Evolutionary conservation across 306 rosid species (phyloP).

Genomic region (Malus sieversii): DNA sequence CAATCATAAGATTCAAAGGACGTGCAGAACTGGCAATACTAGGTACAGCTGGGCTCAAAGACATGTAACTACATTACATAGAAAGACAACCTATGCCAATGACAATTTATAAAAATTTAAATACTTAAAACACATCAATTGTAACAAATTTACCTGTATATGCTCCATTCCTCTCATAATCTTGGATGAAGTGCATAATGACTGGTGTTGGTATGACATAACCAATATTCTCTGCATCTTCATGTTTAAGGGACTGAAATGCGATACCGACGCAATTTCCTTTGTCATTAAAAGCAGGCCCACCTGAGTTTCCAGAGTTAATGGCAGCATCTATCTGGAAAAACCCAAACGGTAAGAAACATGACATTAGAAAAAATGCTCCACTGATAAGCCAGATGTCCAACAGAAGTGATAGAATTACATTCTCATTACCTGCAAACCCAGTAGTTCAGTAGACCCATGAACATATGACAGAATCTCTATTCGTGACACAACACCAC

Average conservation of each 20-base stretch:
- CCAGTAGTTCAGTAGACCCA: constrained; percentile 93
- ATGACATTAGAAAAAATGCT: not conserved
- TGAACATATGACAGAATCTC: constrained; percentile 94
- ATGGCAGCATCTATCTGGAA: constrained; percentile 93
- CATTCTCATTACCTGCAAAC: constrained; percentile 65
- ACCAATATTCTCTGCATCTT: constrained; percentile 89
- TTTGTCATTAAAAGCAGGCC: constrained; percentile 90
- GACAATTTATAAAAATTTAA: not conserved
- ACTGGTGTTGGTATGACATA: constrained; percentile 98
- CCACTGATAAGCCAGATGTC: not conserved
- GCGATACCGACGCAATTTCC: constrained; percentile 97
- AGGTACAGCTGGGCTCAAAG: not conserved
- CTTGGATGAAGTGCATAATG: constrained; percentile 81
- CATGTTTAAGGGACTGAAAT: constrained; percentile 94
- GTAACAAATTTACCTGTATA: constrained; percentile 55
- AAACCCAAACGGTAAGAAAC: constrained; percentile 1
- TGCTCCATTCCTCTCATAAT: constrained; percentile 80
- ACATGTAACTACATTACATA: not conserved
- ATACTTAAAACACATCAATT: not conserved
- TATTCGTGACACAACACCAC: constrained; percentile 91
- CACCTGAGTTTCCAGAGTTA: constrained; percentile 97
- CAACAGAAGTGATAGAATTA: not conserved
- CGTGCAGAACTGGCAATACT: not conserved
- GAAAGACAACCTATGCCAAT: not conserved
- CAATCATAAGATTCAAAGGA: constrained; percentile 1